phyloP scores from a whole-genome alignment of 2,329 filamentous ascomycete genomes.

The Myriosclerotinia scirpicola region DNA sequence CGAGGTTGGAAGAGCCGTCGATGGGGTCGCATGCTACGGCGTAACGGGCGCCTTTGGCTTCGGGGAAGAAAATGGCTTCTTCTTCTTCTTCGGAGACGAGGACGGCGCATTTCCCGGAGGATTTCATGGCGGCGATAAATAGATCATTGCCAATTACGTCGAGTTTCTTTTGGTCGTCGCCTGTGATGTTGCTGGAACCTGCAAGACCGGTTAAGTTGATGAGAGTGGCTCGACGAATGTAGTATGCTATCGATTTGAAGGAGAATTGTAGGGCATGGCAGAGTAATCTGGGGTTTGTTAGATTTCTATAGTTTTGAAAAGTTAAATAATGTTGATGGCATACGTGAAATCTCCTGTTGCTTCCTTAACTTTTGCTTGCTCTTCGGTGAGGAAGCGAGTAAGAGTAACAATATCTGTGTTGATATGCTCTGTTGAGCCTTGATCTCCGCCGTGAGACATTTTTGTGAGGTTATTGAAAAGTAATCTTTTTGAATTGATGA shows the following conservation, averaged over 20 bases:
- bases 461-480: conserved; percentile 25
- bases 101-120: conserved; percentile 84
- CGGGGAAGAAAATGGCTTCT: conserved; percentile 80
- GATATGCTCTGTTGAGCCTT: conserved; percentile 67
- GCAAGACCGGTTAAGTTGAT: conserved; percentile 96
- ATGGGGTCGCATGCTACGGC: conserved; percentile 97
- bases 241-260: conserved; percentile 99
- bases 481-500: conserved; percentile 12
- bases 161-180: conserved; percentile 99
- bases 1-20: conserved; percentile 94
- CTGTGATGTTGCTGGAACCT: conserved; percentile 90
- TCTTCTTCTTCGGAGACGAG: conserved; percentile 99
- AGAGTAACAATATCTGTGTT: conserved; percentile 96
- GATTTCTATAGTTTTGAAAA: background rate
- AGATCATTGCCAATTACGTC: conserved; percentile 98
- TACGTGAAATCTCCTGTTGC: conserved; percentile 99
- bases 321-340: conserved; percentile 38
- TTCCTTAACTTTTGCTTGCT: conserved; percentile 89
- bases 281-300: conserved; percentile 63
- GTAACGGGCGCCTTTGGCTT: conserved; percentile 76
- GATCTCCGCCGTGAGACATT: conserved; percentile 33
- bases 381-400: conserved; percentile 92
- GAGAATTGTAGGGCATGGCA: conserved; percentile 98
- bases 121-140: conserved; percentile 93
- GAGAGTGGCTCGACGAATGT: conserved; percentile 91